phyloP scores from a whole-genome alignment of 2,329 filamentous ascomycete genomes.

The Chrysoporthe austroafricana region DNA sequence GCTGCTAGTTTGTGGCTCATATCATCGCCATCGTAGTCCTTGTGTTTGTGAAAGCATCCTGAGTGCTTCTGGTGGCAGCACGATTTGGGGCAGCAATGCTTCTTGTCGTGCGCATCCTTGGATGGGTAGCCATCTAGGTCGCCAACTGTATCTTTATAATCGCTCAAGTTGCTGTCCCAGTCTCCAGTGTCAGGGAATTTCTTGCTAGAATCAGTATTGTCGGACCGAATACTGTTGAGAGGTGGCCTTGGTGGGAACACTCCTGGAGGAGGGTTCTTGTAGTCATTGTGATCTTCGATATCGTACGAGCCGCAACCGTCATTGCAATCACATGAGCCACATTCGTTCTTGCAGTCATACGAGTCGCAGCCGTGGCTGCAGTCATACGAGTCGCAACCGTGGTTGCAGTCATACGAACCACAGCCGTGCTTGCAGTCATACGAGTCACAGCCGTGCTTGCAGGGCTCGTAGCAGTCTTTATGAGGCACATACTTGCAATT shows the following conservation, averaged over 20 bases:
- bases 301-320: neutral
- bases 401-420: neutral
- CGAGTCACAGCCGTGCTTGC: neutral
- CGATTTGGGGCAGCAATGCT: neutral
- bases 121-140: neutral
- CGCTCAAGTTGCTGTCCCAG: neutral
- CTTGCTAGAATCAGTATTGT: neutral
- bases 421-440: neutral
- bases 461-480: too few relatives aligned
- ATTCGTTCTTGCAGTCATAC: neutral
- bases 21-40: constrained; percentile 2
- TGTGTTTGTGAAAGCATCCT: neutral
- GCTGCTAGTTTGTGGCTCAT: neutral
- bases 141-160: neutral
- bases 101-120: neutral
- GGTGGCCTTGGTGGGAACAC: constrained; percentile 15
- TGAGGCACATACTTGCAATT: too few relatives aligned
- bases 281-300: neutral
- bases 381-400: neutral
- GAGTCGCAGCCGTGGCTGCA: neutral
- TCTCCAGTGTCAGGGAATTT: too few relatives aligned
- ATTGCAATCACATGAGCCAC: neutral
- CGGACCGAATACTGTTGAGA: neutral
- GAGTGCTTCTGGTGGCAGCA: neutral
- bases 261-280: constrained; percentile 18